Base-by-base conservation (phyloP, 2,329 filamentous ascomycete genomes). In the Sarocladiaceae sp. region DNA sequence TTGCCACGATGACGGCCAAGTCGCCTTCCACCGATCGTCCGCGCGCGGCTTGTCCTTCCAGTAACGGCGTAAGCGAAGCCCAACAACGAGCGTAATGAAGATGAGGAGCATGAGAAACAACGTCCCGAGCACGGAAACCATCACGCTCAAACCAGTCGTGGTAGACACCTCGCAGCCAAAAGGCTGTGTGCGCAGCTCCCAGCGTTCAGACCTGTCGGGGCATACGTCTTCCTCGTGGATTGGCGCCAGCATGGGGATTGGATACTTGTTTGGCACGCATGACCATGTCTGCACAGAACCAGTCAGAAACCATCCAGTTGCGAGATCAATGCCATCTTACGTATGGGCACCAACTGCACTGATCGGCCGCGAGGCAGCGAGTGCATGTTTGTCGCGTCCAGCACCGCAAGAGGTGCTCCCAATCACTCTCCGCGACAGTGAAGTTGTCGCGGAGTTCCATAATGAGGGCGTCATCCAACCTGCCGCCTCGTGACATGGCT, bases 261-360 rank as follows among this genome's bases (percentile, higher is more conserved):
- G 45, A 46, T 69, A 57, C 13, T 62, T 58, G 48, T 77, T 78
- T 18, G 76, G 75, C 2, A 78, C 68, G 54, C 76, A 80, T 1
- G 70, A 68, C 57, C 68, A 72, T 4, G 73, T 72, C 73, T 76
- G 45, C 12, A 18, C 16, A 42, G 27, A 29, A 13, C 4, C n/a
- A 41, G 12, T 31, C 19, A 42, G 24, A n/a, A 24, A 13, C 29
- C 35, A 9, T 19, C 44, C 19, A 13, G 33, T 26, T 16, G 6
- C 15, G 10, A 18, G 24, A 19, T 5, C 11, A 31, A 42, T 33
- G 10, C 15, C 43, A 34, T 58, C 68, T 43, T 62, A 76, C 73
- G 54, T 68, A 73, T 15, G 73, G 72, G 56, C 72, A 76, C 73
- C 73, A 76, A 47, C 69, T 71, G 50, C 73, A 76, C 41, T 64